phyloP scores from a whole-genome alignment of 1,284 basidiomycete species.

The Apiotrichum sp. region DNA sequence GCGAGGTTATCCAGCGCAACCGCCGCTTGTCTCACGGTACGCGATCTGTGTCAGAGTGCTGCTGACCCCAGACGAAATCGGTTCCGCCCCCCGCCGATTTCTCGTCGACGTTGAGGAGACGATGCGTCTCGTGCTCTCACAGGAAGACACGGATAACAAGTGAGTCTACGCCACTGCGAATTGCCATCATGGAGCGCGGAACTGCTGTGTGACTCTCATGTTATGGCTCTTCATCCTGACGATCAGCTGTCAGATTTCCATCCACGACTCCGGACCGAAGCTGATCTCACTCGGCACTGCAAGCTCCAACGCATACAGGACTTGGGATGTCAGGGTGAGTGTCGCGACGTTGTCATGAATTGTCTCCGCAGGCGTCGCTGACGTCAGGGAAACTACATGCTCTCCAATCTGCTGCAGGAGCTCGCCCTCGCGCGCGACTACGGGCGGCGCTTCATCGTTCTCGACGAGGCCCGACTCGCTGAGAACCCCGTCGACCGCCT shows the following conservation, averaged over 20 bases:
- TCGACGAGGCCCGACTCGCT: constrained; percentile 92
- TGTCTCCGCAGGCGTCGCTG: too few relatives aligned
- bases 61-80: constrained; percentile 47
- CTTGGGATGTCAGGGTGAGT: constrained; percentile 71
- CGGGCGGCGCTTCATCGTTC: constrained; percentile 87
- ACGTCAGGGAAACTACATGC: constrained; percentile 82
- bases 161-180: constrained; percentile 12
- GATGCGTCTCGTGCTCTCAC: constrained; percentile 89
- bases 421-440: constrained; percentile 95
- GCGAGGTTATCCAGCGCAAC: constrained; percentile 63
- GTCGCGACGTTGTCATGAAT: too few relatives aligned
- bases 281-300: constrained; percentile 92
- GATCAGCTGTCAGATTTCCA: constrained; percentile 65
- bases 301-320: constrained; percentile 95
- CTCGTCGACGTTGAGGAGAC: constrained; percentile 99
- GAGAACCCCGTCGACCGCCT: constrained; percentile 97
- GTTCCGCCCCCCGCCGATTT: constrained; percentile 62
- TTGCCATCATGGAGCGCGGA: too few relatives aligned
- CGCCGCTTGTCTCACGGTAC: constrained; percentile 72
- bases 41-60: constrained; percentile 4
- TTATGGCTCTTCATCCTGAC: too few relatives aligned
- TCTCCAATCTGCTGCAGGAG: constrained; percentile 97
- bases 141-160: constrained; percentile 96
- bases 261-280: constrained; percentile 95
- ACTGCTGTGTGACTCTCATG: too few relatives aligned